Base-by-base conservation (phyloP, 345 rosid genomes). In the Eucalyptus marginata region DNA sequence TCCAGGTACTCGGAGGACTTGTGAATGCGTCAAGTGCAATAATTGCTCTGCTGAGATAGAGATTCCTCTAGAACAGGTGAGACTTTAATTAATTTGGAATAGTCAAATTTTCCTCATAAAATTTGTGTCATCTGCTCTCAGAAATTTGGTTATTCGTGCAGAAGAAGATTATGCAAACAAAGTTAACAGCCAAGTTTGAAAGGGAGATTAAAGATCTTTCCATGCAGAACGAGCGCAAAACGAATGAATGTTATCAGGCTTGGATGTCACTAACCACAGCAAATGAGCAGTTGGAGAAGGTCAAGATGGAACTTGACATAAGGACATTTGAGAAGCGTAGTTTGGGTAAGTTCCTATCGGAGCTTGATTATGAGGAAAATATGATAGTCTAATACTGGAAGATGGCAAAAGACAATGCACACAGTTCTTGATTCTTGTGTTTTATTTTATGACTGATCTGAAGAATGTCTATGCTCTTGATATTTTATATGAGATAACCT, bases 211-310 rank as follows among this genome's bases (percentile, higher is more conserved):
- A 94, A 89, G 97, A 97, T 90, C 99, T 98, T 89, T 92, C 93
- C 62, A 52, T 89, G 87, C 94, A 91, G 89, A 96, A 94, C 88
- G 96, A 95, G 89, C 96, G 87, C 52, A 97, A 97, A 95, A 89
- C 97, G 62, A 93, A 96, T 91, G 99, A 98, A 93, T 98, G 99
- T 89, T 97, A 95, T 86, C 97, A 98, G 91, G 99, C 99, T 9
- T 98, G 99, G 99, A 97, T 96, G 98, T 96, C 99, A 85, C 90
- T 98, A 88, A 92, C 97, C 89, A 92, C 97, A 47, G 94, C 98
- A 86, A 95, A 93, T 92, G 97, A 95, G 92, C 94, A 93, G 91
- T 94, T 98, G 93, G 96, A 94, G 94, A 95, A 94, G 92, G 96
- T 95, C 89, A 93, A 93, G 90, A 96, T 97, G 98, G 99, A 96